A percentile compares a stretch with the other conserved stretches of the same genome.
These are phyloP conservation scores for Dactylellina sp. DNA, from an alignment of 2,329 filamentous ascomycete genomes.

Conservation along the genomic window DNA sequence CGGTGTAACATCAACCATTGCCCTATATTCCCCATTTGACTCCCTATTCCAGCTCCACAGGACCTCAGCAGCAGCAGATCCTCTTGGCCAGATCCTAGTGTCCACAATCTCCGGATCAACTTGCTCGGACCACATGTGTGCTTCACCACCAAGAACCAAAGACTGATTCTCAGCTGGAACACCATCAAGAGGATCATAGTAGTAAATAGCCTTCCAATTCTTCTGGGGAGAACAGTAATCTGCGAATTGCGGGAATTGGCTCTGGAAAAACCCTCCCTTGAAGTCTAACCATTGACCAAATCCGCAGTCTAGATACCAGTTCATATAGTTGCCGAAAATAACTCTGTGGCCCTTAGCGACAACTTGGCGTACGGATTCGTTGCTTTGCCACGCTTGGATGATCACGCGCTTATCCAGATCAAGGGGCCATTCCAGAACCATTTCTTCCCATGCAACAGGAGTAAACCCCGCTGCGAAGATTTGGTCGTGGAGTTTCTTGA, in stretches of 20 bases:
- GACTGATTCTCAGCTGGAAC: constrained; percentile 73
- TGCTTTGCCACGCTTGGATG: constrained; percentile 81
- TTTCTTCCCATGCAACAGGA: constrained; percentile 90
- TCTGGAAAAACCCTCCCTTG: constrained; percentile 70
- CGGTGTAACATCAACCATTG: constrained; percentile 76
- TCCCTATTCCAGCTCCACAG: constrained; percentile 82
- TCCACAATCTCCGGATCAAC: constrained; percentile 82
- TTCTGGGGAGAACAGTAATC: constrained; percentile 86
- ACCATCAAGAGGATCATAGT: constrained; percentile 77
- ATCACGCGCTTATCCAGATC: constrained; percentile 77
- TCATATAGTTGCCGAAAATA: constrained; percentile 80
- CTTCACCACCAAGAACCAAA: constrained; percentile 83
- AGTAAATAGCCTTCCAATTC: constrained; percentile 83
- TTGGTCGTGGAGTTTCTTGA: constrained; percentile 76
- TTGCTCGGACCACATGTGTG: constrained; percentile 82
- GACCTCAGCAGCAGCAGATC: constrained; percentile 79
- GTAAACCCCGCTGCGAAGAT: constrained; percentile 74
- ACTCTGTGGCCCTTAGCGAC: constrained; percentile 75
- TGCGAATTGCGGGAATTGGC: constrained; percentile 75
- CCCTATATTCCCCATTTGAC: constrained; percentile 74
- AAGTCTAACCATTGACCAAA: constrained; percentile 83
- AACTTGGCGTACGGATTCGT: constrained; percentile 71
- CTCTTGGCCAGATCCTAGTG: constrained; percentile 80
- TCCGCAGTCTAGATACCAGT: constrained; percentile 87
- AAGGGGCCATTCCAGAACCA: constrained; percentile 81